Evolutionary conservation across 2,329 filamentous ascomycete species (phyloP), one percentile per base, ranked within the genome.

Genomic region (Leptographium lundbergii): DNA sequence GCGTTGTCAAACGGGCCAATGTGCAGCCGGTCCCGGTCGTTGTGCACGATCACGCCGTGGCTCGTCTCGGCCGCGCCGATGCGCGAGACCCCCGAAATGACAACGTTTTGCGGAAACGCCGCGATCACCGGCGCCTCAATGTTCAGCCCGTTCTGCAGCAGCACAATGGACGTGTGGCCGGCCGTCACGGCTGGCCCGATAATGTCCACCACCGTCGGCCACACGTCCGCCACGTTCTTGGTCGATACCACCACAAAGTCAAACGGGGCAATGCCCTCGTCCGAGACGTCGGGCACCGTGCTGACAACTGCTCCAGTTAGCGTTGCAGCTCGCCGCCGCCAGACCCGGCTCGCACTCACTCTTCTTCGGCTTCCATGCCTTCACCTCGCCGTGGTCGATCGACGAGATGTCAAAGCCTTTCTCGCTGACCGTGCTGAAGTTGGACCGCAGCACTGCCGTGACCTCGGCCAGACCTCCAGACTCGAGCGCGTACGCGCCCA

Each of bases 81-180:
- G 3, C 51, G 50, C 13, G 45, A 53, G 1, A 63, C 56, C 39
- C 61, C 60, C 2, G 60, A 62, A 19, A 63, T 10, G n/a, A 63
- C 27, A 10, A 48, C 25, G 51, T 59, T 62, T 10, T 47, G n/a
- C 17, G 62, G 62, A 45, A 60, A 63, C 6, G 59, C 59, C 2
- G 48, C 54, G 5, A 60, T 55, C 6, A 61, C 27, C n/a, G 60
- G 59, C 13, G 19, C 11, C 54, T 63, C 62, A 19, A 63, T 63
- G 54, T 56, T 59, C 42, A 63, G 58, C 22, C 62, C 62, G 55
- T 63, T 63, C 56, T 63, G 62, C 36, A 61, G 54, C 22, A 63
- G 59, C 14, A 57, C 59, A 7, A 63, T 55, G 27, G 55, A 54
- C n/a, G 62, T 62, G 53, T 54, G 34, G 53, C 59, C 59, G 3